Conservation (phyloP, 148 eudicot genomes). For the Cornus controversa region DNA sequence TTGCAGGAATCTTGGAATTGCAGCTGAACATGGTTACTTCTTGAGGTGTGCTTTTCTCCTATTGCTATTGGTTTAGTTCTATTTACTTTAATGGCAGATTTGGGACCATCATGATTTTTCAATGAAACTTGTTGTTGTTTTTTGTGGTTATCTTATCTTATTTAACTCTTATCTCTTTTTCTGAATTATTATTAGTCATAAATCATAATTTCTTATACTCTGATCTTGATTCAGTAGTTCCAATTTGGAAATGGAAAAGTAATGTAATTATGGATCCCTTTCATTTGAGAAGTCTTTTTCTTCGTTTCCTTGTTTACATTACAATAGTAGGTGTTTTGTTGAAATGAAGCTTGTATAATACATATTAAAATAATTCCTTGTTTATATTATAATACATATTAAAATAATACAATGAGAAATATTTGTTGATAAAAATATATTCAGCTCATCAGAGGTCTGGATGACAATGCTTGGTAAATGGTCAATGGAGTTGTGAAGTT, state of each 20-base stretch:
- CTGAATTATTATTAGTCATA: neutral
- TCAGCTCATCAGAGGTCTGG: too few species aligned
- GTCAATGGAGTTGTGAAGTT: too few species aligned
- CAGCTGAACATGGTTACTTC: conserved; percentile 49
- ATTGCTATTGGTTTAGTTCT: too few species aligned
- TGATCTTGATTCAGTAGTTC: neutral
- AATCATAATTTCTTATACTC: neutral
- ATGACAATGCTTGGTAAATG: too few species aligned
- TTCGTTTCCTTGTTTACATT: neutral
- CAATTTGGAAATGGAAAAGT: neutral
- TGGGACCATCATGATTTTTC: neutral
- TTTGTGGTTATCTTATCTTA: neutral
- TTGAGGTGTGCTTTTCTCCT: conserved; percentile 27
- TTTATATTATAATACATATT: too few species aligned
- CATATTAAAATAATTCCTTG: too few species aligned
- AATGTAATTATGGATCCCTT: neutral
- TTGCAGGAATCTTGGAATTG: conserved; percentile 42
- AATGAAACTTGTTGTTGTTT: neutral
- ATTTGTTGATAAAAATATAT: too few species aligned
- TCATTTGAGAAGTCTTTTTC: neutral
- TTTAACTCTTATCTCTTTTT: neutral
- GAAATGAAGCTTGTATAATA: too few species aligned
- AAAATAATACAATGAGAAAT: too few species aligned
- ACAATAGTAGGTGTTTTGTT: neutral
- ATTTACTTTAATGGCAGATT: neutral